phyloP scores from a whole-genome alignment of 805 yeast species.

The Phaffomyces opuntiae region DNA sequence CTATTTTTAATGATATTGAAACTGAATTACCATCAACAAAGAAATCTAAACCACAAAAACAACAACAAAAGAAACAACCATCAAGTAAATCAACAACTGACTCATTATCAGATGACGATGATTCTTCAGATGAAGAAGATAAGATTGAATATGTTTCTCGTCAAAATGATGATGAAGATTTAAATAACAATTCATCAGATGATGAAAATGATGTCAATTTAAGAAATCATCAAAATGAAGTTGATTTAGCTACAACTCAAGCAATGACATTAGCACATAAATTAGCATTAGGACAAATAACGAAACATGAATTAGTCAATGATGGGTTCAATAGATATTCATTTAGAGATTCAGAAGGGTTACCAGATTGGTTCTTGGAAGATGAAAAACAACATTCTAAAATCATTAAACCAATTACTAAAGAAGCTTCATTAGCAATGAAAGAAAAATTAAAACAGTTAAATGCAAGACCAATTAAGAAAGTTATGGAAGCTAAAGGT shows the following conservation, averaged over 20 bases:
- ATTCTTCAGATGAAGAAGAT: conserved; percentile 15
- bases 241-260: conserved; percentile 85
- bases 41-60: conserved; percentile 7
- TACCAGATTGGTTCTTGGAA: conserved; percentile 96
- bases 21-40: conserved; percentile 23
- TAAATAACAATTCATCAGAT: conserved; percentile 42
- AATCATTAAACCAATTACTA: conserved; percentile 85
- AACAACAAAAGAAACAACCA: neutral
- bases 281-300: conserved; percentile 81
- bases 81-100: conserved; percentile 17
- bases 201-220: conserved; percentile 36
- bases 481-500: conserved; percentile 96
- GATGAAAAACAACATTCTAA: conserved; percentile 86
- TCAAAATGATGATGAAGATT: conserved; percentile 34
- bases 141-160: conserved; percentile 44
- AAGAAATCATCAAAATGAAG: conserved; percentile 50
- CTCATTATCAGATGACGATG: conserved; percentile 14
- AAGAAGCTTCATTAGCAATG: conserved; percentile 80
- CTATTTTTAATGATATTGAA: conserved; percentile 44
- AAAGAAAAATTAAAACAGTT: conserved; percentile 70
- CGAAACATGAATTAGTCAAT: conserved; percentile 78
- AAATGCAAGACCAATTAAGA: conserved; percentile 97
- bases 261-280: conserved; percentile 98
- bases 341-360: conserved; percentile 81
- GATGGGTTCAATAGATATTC: conserved; percentile 91